Base-by-base conservation (phyloP, 768 basidiomycete genomes). In the Pulveroboletus sp. region DNA sequence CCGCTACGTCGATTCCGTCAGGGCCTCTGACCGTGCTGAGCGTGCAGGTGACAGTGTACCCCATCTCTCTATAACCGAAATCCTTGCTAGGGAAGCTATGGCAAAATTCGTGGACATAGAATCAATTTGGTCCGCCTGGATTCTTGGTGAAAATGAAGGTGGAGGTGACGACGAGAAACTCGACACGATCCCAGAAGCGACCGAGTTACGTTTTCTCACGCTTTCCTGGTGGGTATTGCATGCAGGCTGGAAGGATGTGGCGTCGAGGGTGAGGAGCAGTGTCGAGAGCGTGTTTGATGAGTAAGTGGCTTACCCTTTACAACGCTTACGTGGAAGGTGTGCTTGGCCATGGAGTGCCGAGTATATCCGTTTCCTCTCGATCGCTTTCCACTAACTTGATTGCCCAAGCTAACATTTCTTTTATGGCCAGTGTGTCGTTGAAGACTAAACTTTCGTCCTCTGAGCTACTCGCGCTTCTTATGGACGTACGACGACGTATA, bases 161-260 rank as follows among this genome's bases (percentile, higher is more conserved):
- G 56, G 63, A 7, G 65, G 63, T 16, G 62, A 55, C 7, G 59
- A 63, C 17, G 59, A 68, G n/a, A 60, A 48, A 29, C 62, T 62
- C 10, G 66, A 68, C n/a, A 57, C 45, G n/a, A 68, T 84, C 7
- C 72, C 66, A 29, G 84, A 86, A 30, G 86, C 86, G 46, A 80
- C 82, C 6, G 92, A 94, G 65, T 74, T 80, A 51, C 81, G 83
- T 61, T 97, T 83, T 62, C 71, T 96, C 43, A 91, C 88, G 0
- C 78, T 94, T 58, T 89, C 84, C 32, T 97, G 93, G 92, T 95
- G 93, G 92, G 73, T 95, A 10, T 60, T 95, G 47, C 85, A 96
- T 62, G 86, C 92, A 4, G 93, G 94, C 0, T 95, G 93, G 93
- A 88, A 85, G 57, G 85, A 86, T 50, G 77, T 97, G 0, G 82